Evolutionary conservation across 805 yeast species (phyloP).

Genomic region (Vanderwaltozyma polyspora): DNA sequence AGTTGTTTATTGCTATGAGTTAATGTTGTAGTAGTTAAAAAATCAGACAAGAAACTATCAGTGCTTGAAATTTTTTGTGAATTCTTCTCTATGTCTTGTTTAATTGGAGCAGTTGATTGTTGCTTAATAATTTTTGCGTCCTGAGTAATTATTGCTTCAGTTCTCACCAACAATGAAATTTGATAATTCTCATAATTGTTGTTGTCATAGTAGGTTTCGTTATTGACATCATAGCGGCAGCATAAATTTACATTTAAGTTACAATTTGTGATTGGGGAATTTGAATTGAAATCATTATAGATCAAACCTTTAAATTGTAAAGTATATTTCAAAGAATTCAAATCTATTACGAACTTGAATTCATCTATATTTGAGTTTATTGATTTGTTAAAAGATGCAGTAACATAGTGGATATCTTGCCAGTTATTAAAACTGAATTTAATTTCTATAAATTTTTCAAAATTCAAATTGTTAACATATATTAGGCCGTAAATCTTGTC

Average conservation of each 20-base stretch:
- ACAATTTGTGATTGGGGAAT: slow-evolving; percentile 3
- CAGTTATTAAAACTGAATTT: slow-evolving; percentile 27
- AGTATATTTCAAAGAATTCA: slow-evolving; percentile 20
- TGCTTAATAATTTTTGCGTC: not conserved
- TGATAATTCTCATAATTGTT: slow-evolving; percentile 26
- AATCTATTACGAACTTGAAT: slow-evolving; percentile 22
- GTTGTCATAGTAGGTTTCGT: slow-evolving; percentile 27
- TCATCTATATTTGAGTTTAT: slow-evolving; percentile 20
- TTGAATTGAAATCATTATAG: slow-evolving; percentile 5
- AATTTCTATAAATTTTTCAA: slow-evolving; percentile 25
- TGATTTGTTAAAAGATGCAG: slow-evolving; percentile 19
- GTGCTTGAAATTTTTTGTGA: too few relatives aligned
- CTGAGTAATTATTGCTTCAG: not conserved
- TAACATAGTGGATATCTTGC: slow-evolving; percentile 24
- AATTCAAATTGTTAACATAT: slow-evolving; percentile 24
- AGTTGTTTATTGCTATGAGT: slow-evolving; percentile 1
- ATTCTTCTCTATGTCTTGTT: too few relatives aligned
- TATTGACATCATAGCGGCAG: slow-evolving; percentile 25
- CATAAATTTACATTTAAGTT: slow-evolving; percentile 21
- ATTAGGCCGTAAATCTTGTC: slow-evolving; percentile 20
- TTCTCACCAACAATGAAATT: slow-evolving; percentile 4
- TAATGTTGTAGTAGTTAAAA: slow-evolving; percentile 2
- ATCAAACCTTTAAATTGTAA: slow-evolving; percentile 16
- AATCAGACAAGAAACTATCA: slow-evolving; percentile 1
- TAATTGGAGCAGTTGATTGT: too few relatives aligned